phyloP scores from a whole-genome alignment of 257 asterid species.

The Solanum bulbocastanum region DNA sequence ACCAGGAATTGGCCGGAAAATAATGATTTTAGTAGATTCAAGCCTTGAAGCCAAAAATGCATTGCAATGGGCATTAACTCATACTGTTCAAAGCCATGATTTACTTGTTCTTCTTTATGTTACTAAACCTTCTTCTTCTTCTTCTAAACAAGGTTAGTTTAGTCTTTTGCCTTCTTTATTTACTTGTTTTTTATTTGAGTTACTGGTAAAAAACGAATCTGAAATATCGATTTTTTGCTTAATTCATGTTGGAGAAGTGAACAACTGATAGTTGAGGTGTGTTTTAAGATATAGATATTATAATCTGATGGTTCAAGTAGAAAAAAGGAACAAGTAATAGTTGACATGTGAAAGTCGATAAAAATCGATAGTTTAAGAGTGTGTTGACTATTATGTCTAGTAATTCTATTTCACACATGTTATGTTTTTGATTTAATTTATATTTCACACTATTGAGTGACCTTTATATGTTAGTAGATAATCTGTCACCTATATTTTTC shows the following conservation, averaged over 20 bases:
- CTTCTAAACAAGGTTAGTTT: constrained; percentile 45
- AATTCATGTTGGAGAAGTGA: not conserved
- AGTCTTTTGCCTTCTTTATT: not conserved
- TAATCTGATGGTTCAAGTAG: not conserved
- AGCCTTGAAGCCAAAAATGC: constrained; percentile 57
- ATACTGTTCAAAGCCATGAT: constrained; percentile 61
- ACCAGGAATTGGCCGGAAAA: constrained; percentile 40
- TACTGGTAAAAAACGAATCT: not conserved
- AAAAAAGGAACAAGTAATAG: not conserved
- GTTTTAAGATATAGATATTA: too few relatives aligned
- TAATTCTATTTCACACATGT: not conserved
- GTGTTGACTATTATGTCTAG: too few relatives aligned
- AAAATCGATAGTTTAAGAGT: not conserved
- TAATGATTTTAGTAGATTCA: constrained; percentile 68
- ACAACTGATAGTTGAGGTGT: not conserved
- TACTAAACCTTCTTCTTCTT: constrained; percentile 1
- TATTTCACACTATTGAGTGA: not conserved
- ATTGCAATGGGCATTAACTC: constrained; percentile 70
- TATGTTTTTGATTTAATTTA: constrained; percentile 4
- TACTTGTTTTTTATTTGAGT: not conserved
- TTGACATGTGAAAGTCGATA: accelerated
- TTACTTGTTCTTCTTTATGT: constrained; percentile 47
- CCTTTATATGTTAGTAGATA: not conserved
- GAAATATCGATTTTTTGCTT: not conserved
- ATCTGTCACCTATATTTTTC: too few relatives aligned